A percentile compares a stretch with the other conserved stretches of the same genome.
Evolutionary conservation across 495 filamentous ascomycete species (phyloP).

Genomic region (Filosporella fistucella): DNA sequence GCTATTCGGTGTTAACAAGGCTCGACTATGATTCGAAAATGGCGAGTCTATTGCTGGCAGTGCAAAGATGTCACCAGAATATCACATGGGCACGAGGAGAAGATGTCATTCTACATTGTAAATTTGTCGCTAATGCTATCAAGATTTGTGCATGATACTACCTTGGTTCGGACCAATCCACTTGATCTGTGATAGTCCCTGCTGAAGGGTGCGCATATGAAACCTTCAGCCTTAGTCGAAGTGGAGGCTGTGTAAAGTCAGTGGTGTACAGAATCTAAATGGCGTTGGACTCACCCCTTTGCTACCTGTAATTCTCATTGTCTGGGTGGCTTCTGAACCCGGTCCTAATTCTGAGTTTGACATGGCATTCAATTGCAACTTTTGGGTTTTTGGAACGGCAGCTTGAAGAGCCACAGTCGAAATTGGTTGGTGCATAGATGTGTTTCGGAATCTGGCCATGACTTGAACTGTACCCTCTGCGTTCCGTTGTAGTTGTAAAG

Average conservation of each 20-base stretch:
- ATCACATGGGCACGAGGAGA: neutral
- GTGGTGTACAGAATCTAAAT: constrained; percentile 23
- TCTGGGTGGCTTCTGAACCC: constrained; percentile 80
- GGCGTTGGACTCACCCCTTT: constrained; percentile 69
- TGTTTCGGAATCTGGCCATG: constrained; percentile 77
- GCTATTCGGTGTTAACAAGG: too few relatives aligned
- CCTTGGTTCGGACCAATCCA: constrained; percentile 87
- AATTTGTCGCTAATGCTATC: neutral
- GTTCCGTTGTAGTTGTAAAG: constrained; percentile 76
- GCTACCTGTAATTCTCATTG: constrained; percentile 77
- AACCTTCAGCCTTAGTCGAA: constrained; percentile 83
- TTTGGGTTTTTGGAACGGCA: constrained; percentile 93
- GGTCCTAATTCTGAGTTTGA: constrained; percentile 69
- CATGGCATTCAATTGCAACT: constrained; percentile 83
- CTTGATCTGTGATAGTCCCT: constrained; percentile 79
- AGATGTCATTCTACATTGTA: neutral
- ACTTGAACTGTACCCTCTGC: constrained; percentile 70
- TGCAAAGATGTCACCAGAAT: too few relatives aligned
- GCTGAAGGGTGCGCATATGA: constrained; percentile 66
- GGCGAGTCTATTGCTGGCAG: too few relatives aligned
- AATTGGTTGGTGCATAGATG: constrained; percentile 57
- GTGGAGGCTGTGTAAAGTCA: constrained; percentile 43
- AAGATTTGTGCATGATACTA: neutral
- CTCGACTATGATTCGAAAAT: too few relatives aligned
- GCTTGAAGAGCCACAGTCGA: constrained; percentile 78